phyloP scores from a whole-genome alignment of 257 asterid genomes.

The Haberlea rhodopensis region DNA sequence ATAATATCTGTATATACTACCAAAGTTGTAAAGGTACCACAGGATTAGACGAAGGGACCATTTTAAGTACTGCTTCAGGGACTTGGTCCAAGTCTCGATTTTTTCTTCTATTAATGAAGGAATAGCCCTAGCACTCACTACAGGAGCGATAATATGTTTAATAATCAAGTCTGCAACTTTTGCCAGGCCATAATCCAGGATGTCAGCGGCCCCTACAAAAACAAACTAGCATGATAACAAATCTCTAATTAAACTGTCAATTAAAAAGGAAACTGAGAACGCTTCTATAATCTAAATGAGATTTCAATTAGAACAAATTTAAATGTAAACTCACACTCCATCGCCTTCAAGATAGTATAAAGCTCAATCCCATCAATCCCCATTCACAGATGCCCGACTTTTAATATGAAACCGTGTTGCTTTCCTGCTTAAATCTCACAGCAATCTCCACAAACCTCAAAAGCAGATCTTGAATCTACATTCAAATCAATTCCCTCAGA shows the following conservation, averaged over 20 bases:
- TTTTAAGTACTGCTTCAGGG: slow-evolving; percentile 53
- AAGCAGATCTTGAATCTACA: slow-evolving; percentile 82
- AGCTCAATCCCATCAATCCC: slow-evolving; percentile 63
- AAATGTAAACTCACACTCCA: slow-evolving; percentile 70
- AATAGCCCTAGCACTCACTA: slow-evolving; percentile 45
- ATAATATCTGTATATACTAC: neutral
- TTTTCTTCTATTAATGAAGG: slow-evolving; percentile 46
- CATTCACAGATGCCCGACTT: slow-evolving; percentile 39
- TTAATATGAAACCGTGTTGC: slow-evolving; percentile 51
- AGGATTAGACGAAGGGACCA: slow-evolving; percentile 49
- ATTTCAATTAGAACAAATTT: slow-evolving; percentile 8
- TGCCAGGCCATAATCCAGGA: slow-evolving; percentile 82
- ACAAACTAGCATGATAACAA: slow-evolving; percentile 26
- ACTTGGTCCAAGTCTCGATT: slow-evolving; percentile 34
- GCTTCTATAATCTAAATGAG: slow-evolving; percentile 19
- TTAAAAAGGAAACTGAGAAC: slow-evolving; percentile 1
- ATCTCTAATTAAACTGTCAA: slow-evolving; percentile 17
- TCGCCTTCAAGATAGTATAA: slow-evolving; percentile 64
- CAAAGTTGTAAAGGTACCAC: slow-evolving; percentile 42
- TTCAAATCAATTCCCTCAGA: slow-evolving; percentile 56
- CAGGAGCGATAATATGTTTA: slow-evolving; percentile 57
- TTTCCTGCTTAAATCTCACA: slow-evolving; percentile 61
- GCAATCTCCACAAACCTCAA: slow-evolving; percentile 67
- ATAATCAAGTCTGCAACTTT: slow-evolving; percentile 77
- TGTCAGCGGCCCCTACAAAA: slow-evolving; percentile 69